Conservation (phyloP, 78 protist species). For the Polysphondylium violaceum region DNA sequence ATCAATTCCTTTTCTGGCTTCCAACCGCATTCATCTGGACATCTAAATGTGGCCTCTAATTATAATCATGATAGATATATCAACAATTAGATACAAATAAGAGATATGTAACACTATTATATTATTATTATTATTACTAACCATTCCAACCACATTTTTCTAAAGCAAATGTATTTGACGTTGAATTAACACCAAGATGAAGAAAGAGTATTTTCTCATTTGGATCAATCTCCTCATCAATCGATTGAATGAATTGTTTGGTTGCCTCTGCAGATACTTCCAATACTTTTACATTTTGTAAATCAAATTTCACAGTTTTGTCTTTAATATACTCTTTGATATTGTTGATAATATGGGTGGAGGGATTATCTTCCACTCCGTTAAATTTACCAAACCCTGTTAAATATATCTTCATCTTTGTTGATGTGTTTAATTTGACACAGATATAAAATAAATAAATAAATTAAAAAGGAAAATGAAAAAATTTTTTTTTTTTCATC, state of each 20-base stretch:
- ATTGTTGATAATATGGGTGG: constrained; percentile 25
- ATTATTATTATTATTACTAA: neutral
- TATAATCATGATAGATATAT: neutral
- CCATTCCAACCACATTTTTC: constrained; percentile 34
- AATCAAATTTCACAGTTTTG: neutral
- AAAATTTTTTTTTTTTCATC: too few species aligned
- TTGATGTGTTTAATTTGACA: neutral
- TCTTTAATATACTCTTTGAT: neutral
- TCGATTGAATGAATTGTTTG: neutral
- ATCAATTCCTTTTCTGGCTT: neutral
- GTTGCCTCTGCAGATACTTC: neutral
- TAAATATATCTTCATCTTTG: neutral
- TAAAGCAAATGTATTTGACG: neutral
- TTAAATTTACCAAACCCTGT: constrained; percentile 41
- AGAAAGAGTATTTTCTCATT: neutral
- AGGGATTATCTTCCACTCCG: constrained; percentile 26
- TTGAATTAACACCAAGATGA: constrained; percentile 13
- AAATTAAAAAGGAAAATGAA: neutral
- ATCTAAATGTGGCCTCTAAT: neutral
- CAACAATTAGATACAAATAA: too few species aligned
- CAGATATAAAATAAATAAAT: too few species aligned
- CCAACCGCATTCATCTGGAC: constrained; percentile 25
- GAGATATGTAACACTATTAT: too few species aligned
- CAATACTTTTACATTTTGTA: neutral
- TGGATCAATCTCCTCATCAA: neutral